Base-by-base conservation (phyloP, 257 asterid species). In the Primulina eburnea region DNA sequence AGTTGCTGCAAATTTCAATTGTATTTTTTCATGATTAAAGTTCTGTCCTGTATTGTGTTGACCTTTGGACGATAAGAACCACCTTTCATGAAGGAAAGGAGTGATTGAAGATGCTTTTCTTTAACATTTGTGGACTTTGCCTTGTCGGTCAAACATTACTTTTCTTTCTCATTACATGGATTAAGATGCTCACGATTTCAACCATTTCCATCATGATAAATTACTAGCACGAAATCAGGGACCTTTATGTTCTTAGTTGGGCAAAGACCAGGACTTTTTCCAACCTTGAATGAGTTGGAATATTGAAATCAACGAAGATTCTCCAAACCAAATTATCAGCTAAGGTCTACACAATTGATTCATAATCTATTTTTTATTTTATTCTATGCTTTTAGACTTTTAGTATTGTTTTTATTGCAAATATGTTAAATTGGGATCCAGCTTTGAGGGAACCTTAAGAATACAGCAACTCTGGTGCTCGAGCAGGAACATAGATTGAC, bases 401-500 rank as follows among this genome's bases (percentile, higher is more conserved):
- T 62, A n/a, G 24, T 47, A 2, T 11, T 65, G 71, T 53, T 20
- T 61, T 17, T 50, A 18, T 58, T 61, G 10, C 58, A 29, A 32
- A 10, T 8, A 59, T 58, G 62, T 26, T 58, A 35, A 62, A 50
- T 69, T 64, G 71, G 70, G 56, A 14, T 18, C 55, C 18, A 30
- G 60, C 16, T 73, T 29, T 73, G 69, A 47, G n/a, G 43, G 24
- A 16, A 28, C 34, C 17, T 47, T 24, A 40, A 37, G 7, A 18
- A 68, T 24, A 53, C 50, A 8, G 67, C 40, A 59, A 32, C 65
- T 29, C n/a, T 61, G 65, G 21, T 63, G 60, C 50, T 59, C 33
- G 32, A 73, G 33, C 65, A 58, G 66, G 79, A 68, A 64, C 32
- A 55, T 72, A 68, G 67, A 77, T 61, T 64, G 70, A 73, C 76